Base-by-base conservation (phyloP, 1,284 basidiomycete genomes). In the Sparassis latifolia region DNA sequence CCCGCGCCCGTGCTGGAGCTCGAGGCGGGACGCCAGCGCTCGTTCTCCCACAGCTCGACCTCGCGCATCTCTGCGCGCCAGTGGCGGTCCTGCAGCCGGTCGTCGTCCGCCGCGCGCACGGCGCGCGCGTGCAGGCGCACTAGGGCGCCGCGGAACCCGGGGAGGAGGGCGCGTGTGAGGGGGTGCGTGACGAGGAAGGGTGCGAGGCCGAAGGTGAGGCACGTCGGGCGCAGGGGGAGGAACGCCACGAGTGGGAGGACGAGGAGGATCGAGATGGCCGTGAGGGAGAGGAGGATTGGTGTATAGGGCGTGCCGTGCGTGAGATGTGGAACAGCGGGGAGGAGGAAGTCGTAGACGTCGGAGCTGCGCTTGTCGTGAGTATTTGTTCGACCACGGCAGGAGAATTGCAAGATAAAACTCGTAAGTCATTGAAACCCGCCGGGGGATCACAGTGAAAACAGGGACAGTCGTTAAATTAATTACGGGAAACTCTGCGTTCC, bases 1-100 rank as follows among this genome's bases (percentile, higher is more conserved):
- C 44, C 2, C 2, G 52, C 58, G 33, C 51, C 45, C 29, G 56
- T 51, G 2, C 44, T 3, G 2, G 42, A 38, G 32, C 37, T 28
- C 5, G 58, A 47, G 10, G 48, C 51, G 1, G 56, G 52, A 1
- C 52, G 66, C 69, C 77, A 81, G 12, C 87, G 73, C 62, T 90
- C 85, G 63, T 89, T 90, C 71, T 90, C 88, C 72, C 78, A 89
- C 12, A 89, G 62, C 62, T 88, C 84, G 5, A 90, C 84, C 42
- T 82, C 76, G 2, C 77, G 65, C 63, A 83, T 73, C 56, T 82
- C 77, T 2, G 79, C 71, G 2, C 67, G 69, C 84, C 85, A 88
- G 47, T 78, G 78, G 28, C 63, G 66, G 59, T 89, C 85, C 5
- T 74, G 70, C 3, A 90, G 72, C 27, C 69, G 71, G 55, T 89